Evolutionary conservation across 192 early-diverging fungal species (phyloP).

Genomic region (Coemansia sp.): DNA sequence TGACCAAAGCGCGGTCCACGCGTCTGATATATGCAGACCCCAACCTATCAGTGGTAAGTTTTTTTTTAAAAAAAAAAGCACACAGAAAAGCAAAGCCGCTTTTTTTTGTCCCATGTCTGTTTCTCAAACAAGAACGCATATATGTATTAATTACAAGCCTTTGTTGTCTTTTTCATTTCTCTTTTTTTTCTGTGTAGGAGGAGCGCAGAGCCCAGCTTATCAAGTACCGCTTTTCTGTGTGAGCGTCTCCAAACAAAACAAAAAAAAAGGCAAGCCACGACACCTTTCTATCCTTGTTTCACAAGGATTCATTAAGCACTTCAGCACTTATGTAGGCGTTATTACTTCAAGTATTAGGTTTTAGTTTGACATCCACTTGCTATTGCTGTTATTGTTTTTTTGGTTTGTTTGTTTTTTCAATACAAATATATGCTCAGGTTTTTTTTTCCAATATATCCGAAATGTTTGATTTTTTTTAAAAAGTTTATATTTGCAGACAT

Average conservation of each 20-base stretch:
- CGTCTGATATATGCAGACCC: conserved; percentile 42
- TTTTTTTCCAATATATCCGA: too few species aligned
- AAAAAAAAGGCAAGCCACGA: conserved; percentile 15
- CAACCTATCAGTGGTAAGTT: conserved; percentile 44
- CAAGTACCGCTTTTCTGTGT: conserved; percentile 13
- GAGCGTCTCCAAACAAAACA: not conserved
- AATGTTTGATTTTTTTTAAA: too few species aligned
- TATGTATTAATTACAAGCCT: conserved; percentile 5
- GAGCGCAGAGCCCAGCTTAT: conserved; percentile 41
- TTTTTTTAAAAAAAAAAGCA: conserved; percentile 8
- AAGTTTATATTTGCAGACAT: not conserved
- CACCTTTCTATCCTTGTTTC: not conserved
- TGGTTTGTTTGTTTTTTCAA: not conserved
- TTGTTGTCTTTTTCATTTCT: not conserved
- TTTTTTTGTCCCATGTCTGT: not conserved
- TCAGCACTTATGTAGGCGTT: not conserved
- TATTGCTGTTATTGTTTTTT: not conserved
- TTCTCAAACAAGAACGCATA: too few species aligned
- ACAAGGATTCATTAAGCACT: too few species aligned
- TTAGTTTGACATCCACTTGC: too few species aligned
- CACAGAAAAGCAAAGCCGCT: too few species aligned
- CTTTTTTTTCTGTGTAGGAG: conserved; percentile 27
- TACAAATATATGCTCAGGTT: too few species aligned
- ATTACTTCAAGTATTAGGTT: too few species aligned
- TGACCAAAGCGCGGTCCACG: conserved; percentile 22